Conservation (phyloP, 768 basidiomycete species). For the Calocera cornea region DNA sequence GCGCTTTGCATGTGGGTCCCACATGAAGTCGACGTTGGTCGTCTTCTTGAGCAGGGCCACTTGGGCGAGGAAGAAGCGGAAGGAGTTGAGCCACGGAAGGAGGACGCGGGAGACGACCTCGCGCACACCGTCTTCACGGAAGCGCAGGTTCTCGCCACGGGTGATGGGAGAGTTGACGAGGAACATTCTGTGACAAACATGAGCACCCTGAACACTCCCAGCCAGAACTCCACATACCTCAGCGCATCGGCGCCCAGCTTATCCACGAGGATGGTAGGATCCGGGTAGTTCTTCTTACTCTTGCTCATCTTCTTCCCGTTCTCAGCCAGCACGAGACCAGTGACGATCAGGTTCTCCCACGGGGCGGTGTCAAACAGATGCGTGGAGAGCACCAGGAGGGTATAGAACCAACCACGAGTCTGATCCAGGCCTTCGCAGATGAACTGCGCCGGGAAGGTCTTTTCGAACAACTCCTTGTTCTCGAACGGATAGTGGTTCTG, state of each 20-base stretch:
- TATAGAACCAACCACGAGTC: conserved; percentile 99
- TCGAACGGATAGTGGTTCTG: conserved; percentile 97
- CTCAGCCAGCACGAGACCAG: conserved; percentile 90
- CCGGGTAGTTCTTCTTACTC: conserved; percentile 90
- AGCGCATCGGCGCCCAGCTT: conserved; percentile 92
- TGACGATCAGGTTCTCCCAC: conserved; percentile 96
- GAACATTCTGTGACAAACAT: conserved; percentile 57
- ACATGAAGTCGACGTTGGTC: conserved; percentile 61
- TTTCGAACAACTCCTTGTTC: conserved; percentile 77
- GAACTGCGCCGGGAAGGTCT: conserved; percentile 86
- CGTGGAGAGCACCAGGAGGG: conserved; percentile 86
- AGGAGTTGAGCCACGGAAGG: conserved; percentile 94
- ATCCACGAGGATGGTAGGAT: conserved; percentile 80
- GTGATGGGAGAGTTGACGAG: conserved; percentile 98
- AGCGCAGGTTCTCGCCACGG: conserved; percentile 90
- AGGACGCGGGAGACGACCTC: conserved; percentile 95
- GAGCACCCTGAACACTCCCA: background rate
- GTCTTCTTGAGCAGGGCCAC: conserved; percentile 74
- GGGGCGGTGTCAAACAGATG: conserved; percentile 87
- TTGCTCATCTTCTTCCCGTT: conserved; percentile 99
- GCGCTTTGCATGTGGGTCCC: conserved; percentile 71
- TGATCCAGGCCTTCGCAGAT: conserved; percentile 98
- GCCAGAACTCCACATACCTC: conserved; percentile 34
- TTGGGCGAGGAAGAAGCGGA: conserved; percentile 98
- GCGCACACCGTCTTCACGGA: conserved; percentile 95